Conservation (phyloP, 139 green algal genomes). For the Microglena sp. region DNA sequence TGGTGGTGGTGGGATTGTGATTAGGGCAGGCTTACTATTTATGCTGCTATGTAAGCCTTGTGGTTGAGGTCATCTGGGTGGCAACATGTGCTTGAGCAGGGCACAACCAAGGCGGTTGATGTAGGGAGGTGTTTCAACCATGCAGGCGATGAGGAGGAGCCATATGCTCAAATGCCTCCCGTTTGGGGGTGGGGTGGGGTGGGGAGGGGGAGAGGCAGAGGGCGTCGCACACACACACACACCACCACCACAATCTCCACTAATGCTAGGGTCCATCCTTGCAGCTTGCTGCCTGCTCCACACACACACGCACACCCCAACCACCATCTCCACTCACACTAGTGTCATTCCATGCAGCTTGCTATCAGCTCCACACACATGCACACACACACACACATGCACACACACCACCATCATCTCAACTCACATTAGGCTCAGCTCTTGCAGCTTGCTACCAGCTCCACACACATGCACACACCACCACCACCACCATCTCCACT, state of each 20-base stretch:
- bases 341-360: not conserved
- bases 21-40: too few relatives aligned
- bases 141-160: too few relatives aligned
- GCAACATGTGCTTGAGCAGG: too few relatives aligned
- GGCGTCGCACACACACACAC: constrained; percentile 1
- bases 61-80: too few relatives aligned
- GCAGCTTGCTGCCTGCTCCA: not conserved
- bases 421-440: not conserved
- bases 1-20: too few relatives aligned
- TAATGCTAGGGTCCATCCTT: not conserved
- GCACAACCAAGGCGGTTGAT: too few relatives aligned
- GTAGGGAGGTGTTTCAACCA: too few relatives aligned
- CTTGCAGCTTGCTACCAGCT: too few relatives aligned
- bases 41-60: too few relatives aligned
- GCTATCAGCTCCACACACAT: constrained; percentile 4
- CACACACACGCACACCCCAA: not conserved
- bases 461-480: not conserved
- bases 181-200: too few relatives aligned
- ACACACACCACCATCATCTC: not conserved
- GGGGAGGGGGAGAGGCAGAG: too few relatives aligned
- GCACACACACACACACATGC: constrained; percentile 8
- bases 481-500: not conserved
- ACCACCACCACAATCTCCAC: not conserved
- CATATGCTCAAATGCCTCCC: too few relatives aligned
- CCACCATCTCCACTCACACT: not conserved